These are phyloP conservation scores for Cardamine occulta DNA, from an alignment of 345 rosid species.

Conservation along the genomic window DNA sequence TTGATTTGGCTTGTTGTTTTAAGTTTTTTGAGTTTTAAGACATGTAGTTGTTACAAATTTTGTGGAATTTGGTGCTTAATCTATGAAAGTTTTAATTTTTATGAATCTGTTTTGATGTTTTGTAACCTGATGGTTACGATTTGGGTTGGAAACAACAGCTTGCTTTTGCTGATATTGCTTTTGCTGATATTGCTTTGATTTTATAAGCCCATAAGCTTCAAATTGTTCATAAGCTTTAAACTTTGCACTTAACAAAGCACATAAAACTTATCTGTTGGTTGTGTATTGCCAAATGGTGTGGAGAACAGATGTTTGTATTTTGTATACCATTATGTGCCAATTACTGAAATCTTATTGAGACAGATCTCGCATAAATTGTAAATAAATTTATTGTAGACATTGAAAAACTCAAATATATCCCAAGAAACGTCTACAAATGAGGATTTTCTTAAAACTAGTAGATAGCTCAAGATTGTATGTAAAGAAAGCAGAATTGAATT, in stretches of 20 bases:
- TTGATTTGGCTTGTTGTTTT: slow-evolving; percentile 33
- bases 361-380: background rate
- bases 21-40: background rate
- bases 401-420: background rate
- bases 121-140: background rate
- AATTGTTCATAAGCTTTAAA: background rate
- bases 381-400: background rate
- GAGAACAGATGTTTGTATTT: no score
- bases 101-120: slow-evolving; percentile 19
- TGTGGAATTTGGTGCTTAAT: slow-evolving; percentile 31
- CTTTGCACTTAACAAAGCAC: background rate
- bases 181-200: background rate
- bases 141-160: background rate
- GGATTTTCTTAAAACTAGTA: background rate
- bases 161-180: no score
- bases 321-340: no score
- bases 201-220: background rate
- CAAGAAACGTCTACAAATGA: background rate
- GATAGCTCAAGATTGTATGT: background rate
- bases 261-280: background rate
- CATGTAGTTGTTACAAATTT: slow-evolving; percentile 25
- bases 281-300: background rate
- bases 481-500: background rate
- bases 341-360: background rate
- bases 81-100: slow-evolving; percentile 20